Evolutionary conservation across 2,329 filamentous ascomycete species (phyloP).

Genomic region (Aureobasidium namibiae): DNA sequence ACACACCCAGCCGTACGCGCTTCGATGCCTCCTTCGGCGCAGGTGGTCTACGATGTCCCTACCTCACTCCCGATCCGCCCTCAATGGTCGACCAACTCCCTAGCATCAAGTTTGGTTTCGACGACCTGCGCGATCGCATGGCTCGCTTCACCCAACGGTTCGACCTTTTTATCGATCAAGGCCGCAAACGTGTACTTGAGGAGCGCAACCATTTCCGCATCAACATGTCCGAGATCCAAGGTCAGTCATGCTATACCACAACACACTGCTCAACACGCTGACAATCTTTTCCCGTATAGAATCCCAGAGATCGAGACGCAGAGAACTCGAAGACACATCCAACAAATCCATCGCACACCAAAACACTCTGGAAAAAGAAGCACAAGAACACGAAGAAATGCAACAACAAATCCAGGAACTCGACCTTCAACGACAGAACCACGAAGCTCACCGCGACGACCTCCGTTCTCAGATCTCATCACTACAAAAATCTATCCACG

Average conservation of each 20-base stretch:
- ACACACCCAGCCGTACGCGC: constrained; percentile 37
- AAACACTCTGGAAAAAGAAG: constrained; percentile 67
- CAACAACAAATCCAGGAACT: constrained; percentile 51
- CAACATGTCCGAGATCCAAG: constrained; percentile 81
- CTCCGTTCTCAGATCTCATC: constrained; percentile 51
- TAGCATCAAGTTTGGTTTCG: constrained; percentile 89
- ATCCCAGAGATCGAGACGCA: constrained; percentile 82
- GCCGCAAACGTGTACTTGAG: constrained; percentile 79
- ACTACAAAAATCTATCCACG: constrained; percentile 62
- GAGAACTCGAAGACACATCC: constrained; percentile 74
- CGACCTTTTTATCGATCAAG: constrained; percentile 87
- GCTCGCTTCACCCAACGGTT: constrained; percentile 82
- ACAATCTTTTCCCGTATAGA: constrained; percentile 44
- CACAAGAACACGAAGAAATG: constrained; percentile 61
- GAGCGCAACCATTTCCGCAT: constrained; percentile 91
- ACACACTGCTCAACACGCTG: neutral
- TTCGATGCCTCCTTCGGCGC: constrained; percentile 65
- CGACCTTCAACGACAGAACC: constrained; percentile 47
- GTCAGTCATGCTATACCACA: constrained; percentile 40
- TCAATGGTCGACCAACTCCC: constrained; percentile 74
- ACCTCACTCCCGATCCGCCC: constrained; percentile 31
- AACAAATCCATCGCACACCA: constrained; percentile 63
- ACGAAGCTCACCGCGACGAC: constrained; percentile 46
- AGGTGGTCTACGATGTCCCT: constrained; percentile 44
- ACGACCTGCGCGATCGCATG: constrained; percentile 93